Evolutionary conservation across 2,329 filamentous ascomycete genomes (phyloP).

Genomic region (Passalora sequoiae): DNA sequence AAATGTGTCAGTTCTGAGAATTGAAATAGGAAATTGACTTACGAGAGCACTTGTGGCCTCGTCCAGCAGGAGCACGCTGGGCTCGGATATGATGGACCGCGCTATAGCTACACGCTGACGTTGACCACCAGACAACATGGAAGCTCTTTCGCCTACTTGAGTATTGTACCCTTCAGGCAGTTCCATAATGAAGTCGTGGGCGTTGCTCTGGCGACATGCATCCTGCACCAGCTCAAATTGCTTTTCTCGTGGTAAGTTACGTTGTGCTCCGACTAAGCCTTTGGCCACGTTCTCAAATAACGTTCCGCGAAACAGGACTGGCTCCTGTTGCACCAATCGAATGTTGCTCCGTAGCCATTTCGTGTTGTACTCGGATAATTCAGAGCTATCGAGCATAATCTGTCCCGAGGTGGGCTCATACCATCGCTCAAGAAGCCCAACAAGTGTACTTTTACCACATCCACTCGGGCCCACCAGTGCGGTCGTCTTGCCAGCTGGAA

Average conservation of each 20-base stretch:
- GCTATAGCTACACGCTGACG: constrained; percentile 36
- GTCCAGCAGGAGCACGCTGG: constrained; percentile 34
- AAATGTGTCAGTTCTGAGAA: too few relatives aligned
- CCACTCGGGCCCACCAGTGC: constrained; percentile 42
- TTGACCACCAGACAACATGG: constrained; percentile 34
- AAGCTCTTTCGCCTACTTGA: constrained; percentile 32
- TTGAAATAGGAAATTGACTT: too few relatives aligned
- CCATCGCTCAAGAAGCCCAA: constrained; percentile 35
- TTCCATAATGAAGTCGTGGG: constrained; percentile 36
- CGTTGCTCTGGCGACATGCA: constrained; percentile 33
- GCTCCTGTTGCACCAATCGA: constrained; percentile 36
- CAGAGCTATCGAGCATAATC: constrained; percentile 32
- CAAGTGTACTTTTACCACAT: constrained; percentile 37
- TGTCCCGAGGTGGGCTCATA: constrained; percentile 29
- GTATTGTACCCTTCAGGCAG: constrained; percentile 35
- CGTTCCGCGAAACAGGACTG: constrained; percentile 33
- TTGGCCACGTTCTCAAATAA: constrained; percentile 36
- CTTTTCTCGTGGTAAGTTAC: constrained; percentile 28
- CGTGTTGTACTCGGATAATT: constrained; percentile 29
- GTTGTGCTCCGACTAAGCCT: constrained; percentile 36
- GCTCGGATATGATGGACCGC: constrained; percentile 34
- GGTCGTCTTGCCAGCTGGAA: constrained; percentile 41
- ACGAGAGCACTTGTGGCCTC: constrained; percentile 38
- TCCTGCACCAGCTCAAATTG: constrained; percentile 32
- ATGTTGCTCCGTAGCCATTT: constrained; percentile 33